These are phyloP conservation scores for Sutorius australiensis DNA, from an alignment of 768 basidiomycete species.

Conservation along the genomic window DNA sequence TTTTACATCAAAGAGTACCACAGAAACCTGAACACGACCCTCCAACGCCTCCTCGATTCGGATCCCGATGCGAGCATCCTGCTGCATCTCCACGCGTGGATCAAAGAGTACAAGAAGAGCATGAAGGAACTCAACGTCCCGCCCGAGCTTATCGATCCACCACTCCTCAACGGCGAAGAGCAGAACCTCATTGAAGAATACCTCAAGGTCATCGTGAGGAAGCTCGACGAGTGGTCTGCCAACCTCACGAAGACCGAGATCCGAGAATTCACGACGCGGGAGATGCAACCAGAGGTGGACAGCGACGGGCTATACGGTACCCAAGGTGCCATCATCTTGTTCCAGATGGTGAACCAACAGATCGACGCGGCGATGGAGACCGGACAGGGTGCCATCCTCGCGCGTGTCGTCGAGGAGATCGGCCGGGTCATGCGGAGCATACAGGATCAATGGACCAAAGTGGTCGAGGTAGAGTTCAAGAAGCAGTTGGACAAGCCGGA, in stretches of 20 bases:
- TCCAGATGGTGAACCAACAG: slow-evolving; percentile 98
- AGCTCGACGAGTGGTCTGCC: slow-evolving; percentile 94
- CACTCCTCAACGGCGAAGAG: slow-evolving; percentile 93
- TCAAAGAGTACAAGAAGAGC: slow-evolving; percentile 91
- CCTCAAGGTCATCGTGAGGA: slow-evolving; percentile 85
- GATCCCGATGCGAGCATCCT: slow-evolving; percentile 87
- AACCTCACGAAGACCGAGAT: slow-evolving; percentile 95
- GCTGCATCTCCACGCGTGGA: slow-evolving; percentile 84
- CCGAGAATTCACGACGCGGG: slow-evolving; percentile 75
- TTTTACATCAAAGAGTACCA: slow-evolving; percentile 88
- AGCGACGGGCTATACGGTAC: slow-evolving; percentile 86
- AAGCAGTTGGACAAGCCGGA: slow-evolving; percentile 86
- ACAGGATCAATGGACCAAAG: slow-evolving; percentile 84
- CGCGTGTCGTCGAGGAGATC: slow-evolving; percentile 83
- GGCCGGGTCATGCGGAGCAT: slow-evolving; percentile 86
- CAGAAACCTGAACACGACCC: slow-evolving; percentile 68
- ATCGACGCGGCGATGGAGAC: slow-evolving; percentile 93
- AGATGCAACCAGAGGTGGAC: slow-evolving; percentile 84
- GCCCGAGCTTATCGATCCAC: slow-evolving; percentile 77
- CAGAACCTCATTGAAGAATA: slow-evolving; percentile 94
- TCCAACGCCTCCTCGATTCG: slow-evolving; percentile 65
- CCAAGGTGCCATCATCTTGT: slow-evolving; percentile 91
- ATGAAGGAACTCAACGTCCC: slow-evolving; percentile 93
- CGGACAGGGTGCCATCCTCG: slow-evolving; percentile 89
- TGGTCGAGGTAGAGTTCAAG: slow-evolving; percentile 81